These are phyloP conservation scores for Acer campestre DNA, from an alignment of 345 rosid genomes.

Conservation along the genomic window DNA sequence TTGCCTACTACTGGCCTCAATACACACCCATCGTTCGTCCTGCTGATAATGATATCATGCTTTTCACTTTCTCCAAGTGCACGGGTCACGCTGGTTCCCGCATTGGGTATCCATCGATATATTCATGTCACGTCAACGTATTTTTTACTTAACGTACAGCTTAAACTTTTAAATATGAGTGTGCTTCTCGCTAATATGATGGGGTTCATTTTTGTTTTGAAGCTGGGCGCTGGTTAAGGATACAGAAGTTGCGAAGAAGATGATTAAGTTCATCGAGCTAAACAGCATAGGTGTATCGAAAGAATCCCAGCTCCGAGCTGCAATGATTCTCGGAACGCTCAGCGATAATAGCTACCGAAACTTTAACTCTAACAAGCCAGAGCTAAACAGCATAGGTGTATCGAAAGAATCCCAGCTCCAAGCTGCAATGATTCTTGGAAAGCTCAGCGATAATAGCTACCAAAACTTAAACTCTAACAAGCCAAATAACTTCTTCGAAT, in stretches of 20 bases:
- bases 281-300: conserved; percentile 80
- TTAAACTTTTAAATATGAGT: no score
- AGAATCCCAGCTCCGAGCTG: conserved; percentile 85
- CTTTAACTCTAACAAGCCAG: conserved; percentile 20
- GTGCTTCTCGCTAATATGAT: neutral
- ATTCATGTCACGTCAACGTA: neutral
- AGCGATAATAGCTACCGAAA: conserved; percentile 42
- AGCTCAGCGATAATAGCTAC: conserved; percentile 46
- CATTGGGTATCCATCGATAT: conserved; percentile 61
- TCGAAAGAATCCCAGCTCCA: conserved; percentile 87
- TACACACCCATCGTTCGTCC: conserved; percentile 65
- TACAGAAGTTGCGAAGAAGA: conserved; percentile 61
- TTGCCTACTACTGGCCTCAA: conserved; percentile 94
- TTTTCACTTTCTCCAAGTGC: conserved; percentile 89
- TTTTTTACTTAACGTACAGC: no score
- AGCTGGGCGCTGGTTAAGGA: conserved; percentile 91
- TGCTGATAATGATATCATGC: conserved; percentile 75
- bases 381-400: conserved; percentile 61
- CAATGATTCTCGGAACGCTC: conserved; percentile 60
- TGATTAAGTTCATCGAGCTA: conserved; percentile 58
- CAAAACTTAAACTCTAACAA: conserved; percentile 10
- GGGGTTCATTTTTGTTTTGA: conserved; percentile 2
- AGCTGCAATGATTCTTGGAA: conserved; percentile 67
- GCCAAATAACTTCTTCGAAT: conserved; percentile 57
- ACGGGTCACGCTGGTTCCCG: conserved; percentile 96